Percentiles rank a stretch among this genome's conserved stretches.
Conservation (phyloP, 495 filamentous ascomycete species). For the Neurospora sp. region DNA sequence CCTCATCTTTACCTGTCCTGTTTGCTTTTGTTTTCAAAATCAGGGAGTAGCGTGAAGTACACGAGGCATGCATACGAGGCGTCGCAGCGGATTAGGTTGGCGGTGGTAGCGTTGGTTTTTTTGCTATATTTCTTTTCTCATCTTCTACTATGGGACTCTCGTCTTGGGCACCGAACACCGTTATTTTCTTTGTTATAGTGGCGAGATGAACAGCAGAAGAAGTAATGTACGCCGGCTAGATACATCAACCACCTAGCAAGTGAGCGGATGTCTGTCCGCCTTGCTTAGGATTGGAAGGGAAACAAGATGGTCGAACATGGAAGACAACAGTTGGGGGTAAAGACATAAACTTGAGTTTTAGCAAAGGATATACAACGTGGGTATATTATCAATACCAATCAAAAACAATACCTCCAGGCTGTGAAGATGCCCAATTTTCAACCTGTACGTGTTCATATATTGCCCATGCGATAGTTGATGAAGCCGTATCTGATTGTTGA, state of each 20-base stretch:
- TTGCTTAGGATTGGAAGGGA: not conserved
- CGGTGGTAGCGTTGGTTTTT: not conserved
- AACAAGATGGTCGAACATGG: not conserved
- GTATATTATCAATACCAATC: not conserved
- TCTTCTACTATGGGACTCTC: not conserved
- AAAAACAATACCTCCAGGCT: not conserved
- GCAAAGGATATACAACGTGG: not conserved
- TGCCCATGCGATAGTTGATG: not conserved
- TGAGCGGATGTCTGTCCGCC: not conserved
- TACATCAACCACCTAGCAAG: not conserved
- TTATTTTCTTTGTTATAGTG: not conserved
- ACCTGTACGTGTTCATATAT: not conserved
- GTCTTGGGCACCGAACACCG: not conserved
- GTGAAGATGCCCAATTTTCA: not conserved
- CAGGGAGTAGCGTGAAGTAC: slow-evolving; percentile 1
- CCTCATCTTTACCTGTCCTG: not conserved
- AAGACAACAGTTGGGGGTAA: not conserved
- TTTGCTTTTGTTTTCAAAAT: not conserved
- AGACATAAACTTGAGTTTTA: not conserved
- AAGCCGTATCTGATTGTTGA: not conserved
- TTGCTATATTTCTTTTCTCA: not conserved
- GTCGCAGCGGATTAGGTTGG: not conserved
- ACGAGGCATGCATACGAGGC: slow-evolving; percentile 5
- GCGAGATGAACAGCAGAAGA: not conserved
- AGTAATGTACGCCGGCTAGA: not conserved